phyloP scores from a whole-genome alignment of 345 rosid species.

The Noccaea bulbosa region DNA sequence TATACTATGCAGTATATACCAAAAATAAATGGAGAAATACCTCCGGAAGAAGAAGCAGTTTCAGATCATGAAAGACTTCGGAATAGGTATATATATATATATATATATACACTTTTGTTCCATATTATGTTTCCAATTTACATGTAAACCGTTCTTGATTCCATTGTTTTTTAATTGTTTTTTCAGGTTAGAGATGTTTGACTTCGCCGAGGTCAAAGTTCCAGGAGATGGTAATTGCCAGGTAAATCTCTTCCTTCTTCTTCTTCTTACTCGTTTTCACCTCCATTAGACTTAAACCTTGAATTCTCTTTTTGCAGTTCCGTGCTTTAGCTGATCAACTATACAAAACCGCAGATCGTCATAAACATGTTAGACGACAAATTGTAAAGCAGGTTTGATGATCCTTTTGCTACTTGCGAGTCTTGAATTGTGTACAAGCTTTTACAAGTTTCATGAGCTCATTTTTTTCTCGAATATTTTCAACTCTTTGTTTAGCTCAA shows the following conservation, averaged over 20 bases:
- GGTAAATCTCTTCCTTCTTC: constrained; percentile 5
- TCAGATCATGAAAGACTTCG: constrained; percentile 93
- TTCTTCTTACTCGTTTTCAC: neutral
- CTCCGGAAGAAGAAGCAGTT: constrained; percentile 87
- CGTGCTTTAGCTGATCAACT: constrained; percentile 83
- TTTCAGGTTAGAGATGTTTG: constrained; percentile 45
- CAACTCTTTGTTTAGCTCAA: constrained; percentile 54
- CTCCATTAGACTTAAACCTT: neutral
- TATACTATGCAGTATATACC: constrained; percentile 73
- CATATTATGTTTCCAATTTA: neutral
- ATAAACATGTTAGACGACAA: constrained; percentile 58
- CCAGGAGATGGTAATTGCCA: constrained; percentile 50
- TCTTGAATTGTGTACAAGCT: neutral
- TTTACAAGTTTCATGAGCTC: constrained; percentile 15
- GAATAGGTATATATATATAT: constrained; percentile 65
- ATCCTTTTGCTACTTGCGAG: neutral
- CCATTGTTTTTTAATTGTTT: neutral
- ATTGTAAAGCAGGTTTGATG: constrained; percentile 68
- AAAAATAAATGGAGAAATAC: constrained; percentile 90
- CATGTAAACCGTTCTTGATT: constrained; percentile 13
- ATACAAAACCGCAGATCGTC: constrained; percentile 60
- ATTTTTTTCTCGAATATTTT: neutral
- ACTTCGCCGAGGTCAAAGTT: constrained; percentile 41
- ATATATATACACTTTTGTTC: constrained; percentile 2
- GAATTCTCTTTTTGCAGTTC: constrained; percentile 50